Evolutionary conservation across 169 alveolate genomes (phyloP), one percentile per base, ranked within the genome.

Genomic region (Eimeria praecox): DNA sequence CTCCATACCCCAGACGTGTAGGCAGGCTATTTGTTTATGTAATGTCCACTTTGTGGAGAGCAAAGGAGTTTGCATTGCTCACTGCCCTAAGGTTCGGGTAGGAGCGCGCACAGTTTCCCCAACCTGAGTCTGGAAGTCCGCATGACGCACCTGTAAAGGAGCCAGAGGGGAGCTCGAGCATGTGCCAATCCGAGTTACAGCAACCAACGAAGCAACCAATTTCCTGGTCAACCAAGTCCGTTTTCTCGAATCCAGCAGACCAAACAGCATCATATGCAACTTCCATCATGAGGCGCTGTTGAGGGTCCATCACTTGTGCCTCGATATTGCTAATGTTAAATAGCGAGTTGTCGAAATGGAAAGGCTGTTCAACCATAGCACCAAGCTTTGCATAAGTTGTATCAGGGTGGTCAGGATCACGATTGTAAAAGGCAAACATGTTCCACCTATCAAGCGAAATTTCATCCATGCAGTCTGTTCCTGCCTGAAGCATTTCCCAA

Each of bases 251-350:
- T 0, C 97, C 97, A 33, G 98, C 95, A 44, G 86, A 40, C 71
- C 85, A 71, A 69, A 97, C 83, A 16, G 98, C 95, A 46, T 97
- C 97, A 44, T 75, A 96, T n/a, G 97, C 96, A 20, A 96, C 97
- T 78, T 97, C 98, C 62, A 97, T 83, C 80, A 97, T 83, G 91
- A 97, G 90, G 40, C 98, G 97, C 92, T 97, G 98, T 88, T 97
- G 98, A 42, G 98, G 98, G 90, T 97, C 98, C 98, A 97, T 96
- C 10, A 95, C 86, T 66, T 46, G 52, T 30, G 91, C 96, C 92
- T 96, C 97, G 16, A 96, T 95, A 38, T 96, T 95, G 33, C 96
- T 77, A 54, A 96, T 95, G 90, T 93, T 94, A 95, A 96, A 96
- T 90, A 90, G 94, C 62, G 69, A 69, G 93, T 95, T 92, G 75